Base-by-base conservation (phyloP, 305 asterid species). In the Nicotiana rustica region DNA sequence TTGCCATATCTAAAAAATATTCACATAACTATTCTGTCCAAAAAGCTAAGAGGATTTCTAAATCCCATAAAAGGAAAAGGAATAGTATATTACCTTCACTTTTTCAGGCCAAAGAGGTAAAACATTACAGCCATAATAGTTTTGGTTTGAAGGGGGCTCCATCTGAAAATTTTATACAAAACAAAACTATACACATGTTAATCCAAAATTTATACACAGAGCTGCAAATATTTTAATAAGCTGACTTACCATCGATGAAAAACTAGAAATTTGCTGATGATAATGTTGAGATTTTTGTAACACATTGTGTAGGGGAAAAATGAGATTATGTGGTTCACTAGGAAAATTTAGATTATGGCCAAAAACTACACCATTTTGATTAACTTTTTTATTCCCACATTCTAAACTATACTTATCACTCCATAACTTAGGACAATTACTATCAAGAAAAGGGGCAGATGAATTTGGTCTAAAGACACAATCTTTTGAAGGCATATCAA, bases 71-170 rank as follows among this genome's bases (percentile, higher is more conserved):
- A 49, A 9, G 56, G 4, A 49, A 2, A 38, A 38, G 9, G 44
- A 38, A 38, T 6, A 38, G 44, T 38, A 38, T 38, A 66, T 9
- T 88, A 92, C 99, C 98, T 93, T 91, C 65, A 89, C 93, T 79
- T 93, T 95, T 86, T 90, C 96, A n/a, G 89, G 88, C 86, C 88
- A 89, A 64, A 82, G 82, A 35, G 89, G 89, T 29, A 85, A 60
- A 60, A 89, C 86, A 82, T 80, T 87, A 86, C 84, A 82, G 36
- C 85, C 86, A 71, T 83, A 86, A 82, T 84, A 85, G 85, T 80
- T 96, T 96, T 94, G 99, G 97, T 91, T 94, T 91, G 98, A 96
- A 96, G 98, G 99, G 98, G 93, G 97, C 98, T 96, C 98, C 89
- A 86, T 90, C 87, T 86, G 97, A 73, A 90, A 89, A 86, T 84